Base-by-base conservation (phyloP, 768 basidiomycete genomes). In the Mrakia frigida region DNA sequence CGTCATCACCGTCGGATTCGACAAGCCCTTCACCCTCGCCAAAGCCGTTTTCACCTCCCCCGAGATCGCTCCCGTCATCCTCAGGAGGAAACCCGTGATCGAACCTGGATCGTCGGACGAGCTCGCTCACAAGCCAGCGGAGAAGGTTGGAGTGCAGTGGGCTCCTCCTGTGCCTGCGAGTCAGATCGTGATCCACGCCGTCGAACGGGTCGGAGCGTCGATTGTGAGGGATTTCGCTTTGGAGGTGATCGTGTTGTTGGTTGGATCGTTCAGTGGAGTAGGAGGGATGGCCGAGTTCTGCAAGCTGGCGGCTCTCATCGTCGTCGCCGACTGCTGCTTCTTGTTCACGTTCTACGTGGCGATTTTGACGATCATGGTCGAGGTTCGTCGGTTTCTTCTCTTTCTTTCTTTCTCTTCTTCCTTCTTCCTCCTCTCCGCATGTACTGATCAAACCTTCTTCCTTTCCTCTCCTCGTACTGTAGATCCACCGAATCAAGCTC, bases 1-100 rank as follows among this genome's bases (percentile, higher is more conserved):
- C 68, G 95, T 99, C 50, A 96, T 96, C 83, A 97, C 94, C 1
- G 90, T 99, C 77, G 96, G 96, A 10, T 99, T 98, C 83, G 97
- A 99, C 84, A 98, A 99, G 83, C 96, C 95, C 0, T 89, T 96
- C 65, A 88, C 92, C 10, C 89, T 99, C 35, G 95, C 94, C 3
- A 87, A 90, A 18, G 91, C 94, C 2, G 92, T 98, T 23, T 93
- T 98, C 84, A 87, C 88, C 39, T 92, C 94, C 80, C 92, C 91
- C 2, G 83, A 85, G 37, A 85, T 85, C 78, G 80, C 82, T 16
- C 83, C 84, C 37, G 80, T 84, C 37, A 13, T 77, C 33, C 73
- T 77, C 39, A 46, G 73, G 37, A 50, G 73, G 56, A 77, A 77
- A 31, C 77, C 77, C 21, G 77, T 77, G 25, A 77, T 77, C 35